phyloP scores from a whole-genome alignment of 306 rosid genomes.

The Rubus parviflorus region DNA sequence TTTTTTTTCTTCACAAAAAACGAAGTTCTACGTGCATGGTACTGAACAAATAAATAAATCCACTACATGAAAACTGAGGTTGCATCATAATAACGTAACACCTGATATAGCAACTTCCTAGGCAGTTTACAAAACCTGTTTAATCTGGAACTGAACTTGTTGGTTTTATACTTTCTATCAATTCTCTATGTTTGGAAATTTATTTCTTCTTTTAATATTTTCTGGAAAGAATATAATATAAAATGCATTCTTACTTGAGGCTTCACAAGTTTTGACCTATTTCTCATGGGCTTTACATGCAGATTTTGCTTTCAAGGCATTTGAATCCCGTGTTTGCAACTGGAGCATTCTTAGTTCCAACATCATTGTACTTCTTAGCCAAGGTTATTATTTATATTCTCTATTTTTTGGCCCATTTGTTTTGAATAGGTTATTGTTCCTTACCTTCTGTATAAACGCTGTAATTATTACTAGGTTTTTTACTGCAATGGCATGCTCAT shows the following conservation, averaged over 20 bases:
- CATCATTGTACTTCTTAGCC: conserved; percentile 76
- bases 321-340: conserved; percentile 73
- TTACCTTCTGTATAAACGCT: background rate
- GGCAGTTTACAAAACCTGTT: background rate
- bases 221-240: background rate
- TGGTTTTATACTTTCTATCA: background rate
- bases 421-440: background rate
- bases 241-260: background rate
- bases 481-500: background rate
- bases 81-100: background rate
- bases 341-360: conserved; percentile 84
- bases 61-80: background rate
- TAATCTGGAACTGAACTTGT: background rate
- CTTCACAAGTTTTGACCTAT: conserved; percentile 20
- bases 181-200: background rate
- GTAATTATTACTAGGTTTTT: background rate
- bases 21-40: background rate
- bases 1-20: background rate
- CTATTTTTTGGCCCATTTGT: background rate
- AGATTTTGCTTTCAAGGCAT: conserved; percentile 72
- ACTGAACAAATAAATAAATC: background rate
- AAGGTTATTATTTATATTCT: conserved; percentile 53
- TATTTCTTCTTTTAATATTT: background rate
- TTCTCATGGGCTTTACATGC: conserved; percentile 41
- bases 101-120: background rate